Evolutionary conservation across 2,329 filamentous ascomycete genomes (phyloP).

Genomic region (Diaporthe batatas): DNA sequence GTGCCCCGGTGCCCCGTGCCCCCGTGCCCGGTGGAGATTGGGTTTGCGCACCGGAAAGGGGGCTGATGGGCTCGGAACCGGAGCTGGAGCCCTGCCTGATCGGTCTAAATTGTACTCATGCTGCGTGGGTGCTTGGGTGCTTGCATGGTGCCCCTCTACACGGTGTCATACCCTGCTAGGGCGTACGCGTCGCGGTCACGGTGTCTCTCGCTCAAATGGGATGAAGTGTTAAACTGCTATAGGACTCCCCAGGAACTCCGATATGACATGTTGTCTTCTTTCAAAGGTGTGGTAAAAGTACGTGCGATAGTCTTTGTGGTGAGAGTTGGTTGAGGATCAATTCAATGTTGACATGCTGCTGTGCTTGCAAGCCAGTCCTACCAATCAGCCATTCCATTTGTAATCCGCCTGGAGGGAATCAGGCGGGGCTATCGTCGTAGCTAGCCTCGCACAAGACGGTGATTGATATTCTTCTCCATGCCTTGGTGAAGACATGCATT

Average conservation of each 20-base stretch:
- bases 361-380: neutral
- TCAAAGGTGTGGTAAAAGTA: too few species aligned
- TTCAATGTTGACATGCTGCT: too few species aligned
- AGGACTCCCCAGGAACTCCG: too few species aligned
- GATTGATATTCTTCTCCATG: neutral
- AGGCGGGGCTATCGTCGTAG: neutral
- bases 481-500: neutral
- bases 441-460: neutral
- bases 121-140: neutral
- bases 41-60: conserved; percentile 1
- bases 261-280: too few species aligned
- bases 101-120: neutral
- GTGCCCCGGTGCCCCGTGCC: conserved; percentile 26
- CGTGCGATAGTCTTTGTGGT: too few species aligned
- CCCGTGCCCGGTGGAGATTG: conserved; percentile 28
- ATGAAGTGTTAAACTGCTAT: too few species aligned
- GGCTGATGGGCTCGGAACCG: conserved; percentile 7
- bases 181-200: too few species aligned
- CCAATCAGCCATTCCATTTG: neutral
- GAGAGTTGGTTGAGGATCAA: too few species aligned
- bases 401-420: neutral
- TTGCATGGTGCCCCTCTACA: too few species aligned
- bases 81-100: neutral
- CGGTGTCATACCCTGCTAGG: too few species aligned
- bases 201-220: too few species aligned